A percentile compares a stretch with the other conserved stretches of the same genome.
Evolutionary conservation across 257 asterid genomes (phyloP).

Genomic region (Datura wrightii): DNA sequence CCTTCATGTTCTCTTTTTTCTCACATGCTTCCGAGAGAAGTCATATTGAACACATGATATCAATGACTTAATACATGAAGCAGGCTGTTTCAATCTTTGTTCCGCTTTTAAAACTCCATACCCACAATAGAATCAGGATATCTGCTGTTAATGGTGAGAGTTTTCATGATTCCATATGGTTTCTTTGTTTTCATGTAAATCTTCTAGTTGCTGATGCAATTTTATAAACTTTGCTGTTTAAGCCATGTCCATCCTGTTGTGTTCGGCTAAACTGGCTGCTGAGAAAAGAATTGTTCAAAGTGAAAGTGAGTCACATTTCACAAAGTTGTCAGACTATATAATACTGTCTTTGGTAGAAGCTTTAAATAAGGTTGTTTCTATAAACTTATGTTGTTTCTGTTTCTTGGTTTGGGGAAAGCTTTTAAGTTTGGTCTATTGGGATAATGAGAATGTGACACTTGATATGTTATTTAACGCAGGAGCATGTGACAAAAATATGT

Average conservation of each 20-base stretch:
- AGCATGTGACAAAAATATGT: slow-evolving; percentile 86
- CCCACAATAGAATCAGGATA: slow-evolving; percentile 91
- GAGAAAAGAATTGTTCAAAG: slow-evolving; percentile 89
- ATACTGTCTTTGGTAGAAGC: slow-evolving; percentile 83
- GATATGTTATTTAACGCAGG: slow-evolving; percentile 54
- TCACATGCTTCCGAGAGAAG: not conserved
- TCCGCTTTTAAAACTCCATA: slow-evolving; percentile 83
- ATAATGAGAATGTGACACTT: slow-evolving; percentile 30
- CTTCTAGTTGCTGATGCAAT: not conserved
- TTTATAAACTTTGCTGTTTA: slow-evolving; percentile 32
- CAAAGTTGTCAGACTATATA: slow-evolving; percentile 50
- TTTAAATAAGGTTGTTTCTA: slow-evolving; percentile 65
- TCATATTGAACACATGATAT: not conserved
- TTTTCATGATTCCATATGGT: not conserved
- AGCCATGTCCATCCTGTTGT: slow-evolving; percentile 87
- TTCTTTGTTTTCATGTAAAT: not conserved
- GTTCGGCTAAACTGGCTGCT: slow-evolving; percentile 61
- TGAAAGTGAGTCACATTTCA: slow-evolving; percentile 69
- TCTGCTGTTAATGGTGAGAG: slow-evolving; percentile 89
- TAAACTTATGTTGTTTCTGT: too few species aligned
- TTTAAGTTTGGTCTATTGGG: not conserved
- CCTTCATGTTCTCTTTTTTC: not conserved
- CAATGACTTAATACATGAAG: slow-evolving; percentile 31
- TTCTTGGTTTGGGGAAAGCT: not conserved
- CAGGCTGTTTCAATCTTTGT: slow-evolving; percentile 92